phyloP scores from a whole-genome alignment of 495 filamentous ascomycete species.

The Neurospora tetrasperma region DNA sequence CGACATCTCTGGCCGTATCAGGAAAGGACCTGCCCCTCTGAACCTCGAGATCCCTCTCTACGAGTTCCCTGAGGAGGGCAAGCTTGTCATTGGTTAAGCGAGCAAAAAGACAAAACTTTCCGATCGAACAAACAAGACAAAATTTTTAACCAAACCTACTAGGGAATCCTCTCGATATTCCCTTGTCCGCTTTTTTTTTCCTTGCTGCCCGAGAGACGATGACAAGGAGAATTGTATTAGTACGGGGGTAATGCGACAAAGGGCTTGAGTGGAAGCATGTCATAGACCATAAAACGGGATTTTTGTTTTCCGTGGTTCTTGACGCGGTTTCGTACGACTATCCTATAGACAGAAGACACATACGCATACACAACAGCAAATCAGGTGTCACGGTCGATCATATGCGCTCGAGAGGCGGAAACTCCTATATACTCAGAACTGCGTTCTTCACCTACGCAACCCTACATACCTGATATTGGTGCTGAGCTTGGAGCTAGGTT shows the following conservation, averaged over 20 bases:
- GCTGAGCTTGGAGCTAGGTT: background rate
- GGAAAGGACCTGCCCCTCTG: conserved; percentile 90
- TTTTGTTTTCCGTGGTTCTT: background rate
- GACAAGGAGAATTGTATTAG: conserved; percentile 9
- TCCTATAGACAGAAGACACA: conserved; percentile 2
- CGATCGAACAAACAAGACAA: background rate
- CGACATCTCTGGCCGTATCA: conserved; percentile 94
- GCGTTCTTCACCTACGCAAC: background rate
- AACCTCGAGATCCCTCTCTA: conserved; percentile 94
- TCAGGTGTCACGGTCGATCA: background rate
- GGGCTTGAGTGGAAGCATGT: background rate
- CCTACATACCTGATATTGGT: background rate
- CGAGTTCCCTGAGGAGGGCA: conserved; percentile 70
- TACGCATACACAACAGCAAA: background rate
- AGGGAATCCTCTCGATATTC: background rate
- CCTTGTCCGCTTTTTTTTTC: background rate
- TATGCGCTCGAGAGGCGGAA: background rate
- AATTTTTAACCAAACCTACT: background rate
- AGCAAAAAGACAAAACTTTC: background rate
- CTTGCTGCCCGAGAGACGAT: background rate
- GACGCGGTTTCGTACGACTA: conserved; percentile 1
- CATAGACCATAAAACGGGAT: background rate
- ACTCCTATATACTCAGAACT: background rate
- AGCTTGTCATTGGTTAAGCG: conserved; percentile 68
- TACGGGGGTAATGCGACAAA: conserved; percentile 11